Evolutionary conservation across 306 rosid genomes (phyloP), one percentile per base, ranked within the genome.

Genomic region (barrel medic (Medicago truncatula)): DNA sequence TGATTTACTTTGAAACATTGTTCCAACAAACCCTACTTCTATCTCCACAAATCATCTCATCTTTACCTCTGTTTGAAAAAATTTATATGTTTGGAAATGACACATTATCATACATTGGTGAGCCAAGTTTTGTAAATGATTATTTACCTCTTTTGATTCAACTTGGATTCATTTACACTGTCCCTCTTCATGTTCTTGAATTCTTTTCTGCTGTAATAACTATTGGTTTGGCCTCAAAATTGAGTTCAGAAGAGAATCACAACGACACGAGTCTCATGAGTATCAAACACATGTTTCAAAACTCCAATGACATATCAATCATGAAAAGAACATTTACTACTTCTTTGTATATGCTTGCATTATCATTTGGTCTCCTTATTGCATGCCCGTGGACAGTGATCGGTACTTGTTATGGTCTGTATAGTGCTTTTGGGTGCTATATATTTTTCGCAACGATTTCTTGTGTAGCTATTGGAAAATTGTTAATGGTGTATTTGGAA

Each of bases 121-220:
- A 10, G 3, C 49, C 49, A 43, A 73, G 59, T 52, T 76, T 80
- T 13, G 63, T 17, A 6, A 56, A 41, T 4, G 81, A 82, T 10
- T 41, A 41, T 41, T 41, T 41, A 41, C 47, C 47, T 8, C 13
- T 41, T 41, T 41, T 41, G 14, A 9, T 85, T 76, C 78, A 73
- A 63, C 86, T 85, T 56, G 78, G 68, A 40, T 57, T 85, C 28
- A 74, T 85, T 50, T 82, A 82, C 79, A 65, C 74, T 74, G 78
- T 68, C 34, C 78, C 85, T 43, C 65, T 86, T 72, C 83, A 84
- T 74, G 69, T 84, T 50, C 70, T 86, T 6, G 87, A 86, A 38
- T 50, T 84, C 57, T 67, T 44, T 23, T 78, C 75, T 17, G 70
- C 86, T 2, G 58, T 78, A 10, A 50, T 79, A 28, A 75, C 81